phyloP scores from a whole-genome alignment of 306 rosid genomes.

The Gillenia trifoliata region DNA sequence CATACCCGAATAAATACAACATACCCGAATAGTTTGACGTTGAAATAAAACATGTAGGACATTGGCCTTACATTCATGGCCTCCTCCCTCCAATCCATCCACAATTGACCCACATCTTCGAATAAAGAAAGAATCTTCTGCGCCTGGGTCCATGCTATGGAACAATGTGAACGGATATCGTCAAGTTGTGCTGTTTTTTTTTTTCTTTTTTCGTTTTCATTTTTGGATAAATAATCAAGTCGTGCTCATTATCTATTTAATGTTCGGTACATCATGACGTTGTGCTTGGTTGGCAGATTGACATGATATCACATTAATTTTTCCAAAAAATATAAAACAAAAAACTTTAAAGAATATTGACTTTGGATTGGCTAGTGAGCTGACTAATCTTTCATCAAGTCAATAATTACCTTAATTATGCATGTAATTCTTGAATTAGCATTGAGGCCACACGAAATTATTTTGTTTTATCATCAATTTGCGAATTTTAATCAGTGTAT shows the following conservation, averaged over 20 bases:
- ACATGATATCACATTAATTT: not conserved
- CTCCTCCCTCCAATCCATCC: no score
- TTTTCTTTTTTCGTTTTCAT: no score
- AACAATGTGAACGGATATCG: not conserved
- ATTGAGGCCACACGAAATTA: not conserved
- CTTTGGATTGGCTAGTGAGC: not conserved
- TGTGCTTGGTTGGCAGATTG: not conserved
- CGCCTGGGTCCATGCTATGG: not conserved
- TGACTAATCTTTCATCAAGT: not conserved
- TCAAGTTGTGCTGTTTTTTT: no score
- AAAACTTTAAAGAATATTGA: not conserved
- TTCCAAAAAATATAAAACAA: not conserved
- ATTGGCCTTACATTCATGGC: no score
- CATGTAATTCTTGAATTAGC: not conserved
- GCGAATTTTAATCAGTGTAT: not conserved
- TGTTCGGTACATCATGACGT: not conserved
- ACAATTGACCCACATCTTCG: no score
- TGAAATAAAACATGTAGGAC: not conserved
- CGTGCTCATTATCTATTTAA: not conserved
- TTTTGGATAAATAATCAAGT: no score
- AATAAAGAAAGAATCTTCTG: no score
- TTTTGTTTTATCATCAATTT: not conserved
- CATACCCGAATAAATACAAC: not conserved
- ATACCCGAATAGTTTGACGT: not conserved
- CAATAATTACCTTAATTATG: not conserved